Evolutionary conservation across 345 rosid genomes (phyloP).

Genomic region (Psidium guajava): DNA sequence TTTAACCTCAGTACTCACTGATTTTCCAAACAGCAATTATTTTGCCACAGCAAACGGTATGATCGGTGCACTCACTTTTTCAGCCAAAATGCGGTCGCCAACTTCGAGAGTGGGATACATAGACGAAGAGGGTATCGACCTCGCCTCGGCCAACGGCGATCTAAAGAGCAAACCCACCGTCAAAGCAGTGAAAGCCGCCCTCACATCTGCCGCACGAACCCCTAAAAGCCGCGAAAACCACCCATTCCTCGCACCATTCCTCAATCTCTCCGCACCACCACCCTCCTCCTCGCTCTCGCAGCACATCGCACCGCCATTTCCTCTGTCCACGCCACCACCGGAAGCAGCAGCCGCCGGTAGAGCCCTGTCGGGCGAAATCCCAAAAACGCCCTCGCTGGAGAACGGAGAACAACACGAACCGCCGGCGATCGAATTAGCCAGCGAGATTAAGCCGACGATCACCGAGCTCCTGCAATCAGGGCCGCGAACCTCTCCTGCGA

Average conservation of each 20-base stretch:
- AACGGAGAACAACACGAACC: slow-evolving; percentile 4
- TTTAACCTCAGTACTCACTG: not conserved
- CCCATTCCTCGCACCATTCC: slow-evolving; percentile 4
- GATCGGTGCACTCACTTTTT: slow-evolving; percentile 42
- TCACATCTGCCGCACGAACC: slow-evolving; percentile 69
- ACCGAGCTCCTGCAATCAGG: slow-evolving; percentile 29
- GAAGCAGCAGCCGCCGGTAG: slow-evolving; percentile 1
- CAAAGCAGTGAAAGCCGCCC: slow-evolving; percentile 71
- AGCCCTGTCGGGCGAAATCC: slow-evolving; percentile 49
- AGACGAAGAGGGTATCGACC: slow-evolving; percentile 71
- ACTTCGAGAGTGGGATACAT: slow-evolving; percentile 85
- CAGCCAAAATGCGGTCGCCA: slow-evolving; percentile 82
- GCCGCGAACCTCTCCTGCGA: slow-evolving; percentile 36
- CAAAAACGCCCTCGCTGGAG: slow-evolving; percentile 12
- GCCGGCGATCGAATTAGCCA: slow-evolving; percentile 36
- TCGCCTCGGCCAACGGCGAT: slow-evolving; percentile 74
- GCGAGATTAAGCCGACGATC: slow-evolving; percentile 36
- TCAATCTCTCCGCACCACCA: slow-evolving; percentile 23
- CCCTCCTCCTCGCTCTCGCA: not conserved
- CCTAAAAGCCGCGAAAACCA: slow-evolving; percentile 54
- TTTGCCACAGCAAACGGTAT: not conserved
- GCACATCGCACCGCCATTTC: slow-evolving; percentile 6
- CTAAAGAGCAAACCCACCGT: slow-evolving; percentile 70
- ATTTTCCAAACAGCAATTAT: not conserved
- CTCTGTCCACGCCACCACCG: slow-evolving; percentile 29